These are phyloP conservation scores for Termitomyces sp. DNA, from an alignment of 768 basidiomycete genomes.

Conservation along the genomic window DNA sequence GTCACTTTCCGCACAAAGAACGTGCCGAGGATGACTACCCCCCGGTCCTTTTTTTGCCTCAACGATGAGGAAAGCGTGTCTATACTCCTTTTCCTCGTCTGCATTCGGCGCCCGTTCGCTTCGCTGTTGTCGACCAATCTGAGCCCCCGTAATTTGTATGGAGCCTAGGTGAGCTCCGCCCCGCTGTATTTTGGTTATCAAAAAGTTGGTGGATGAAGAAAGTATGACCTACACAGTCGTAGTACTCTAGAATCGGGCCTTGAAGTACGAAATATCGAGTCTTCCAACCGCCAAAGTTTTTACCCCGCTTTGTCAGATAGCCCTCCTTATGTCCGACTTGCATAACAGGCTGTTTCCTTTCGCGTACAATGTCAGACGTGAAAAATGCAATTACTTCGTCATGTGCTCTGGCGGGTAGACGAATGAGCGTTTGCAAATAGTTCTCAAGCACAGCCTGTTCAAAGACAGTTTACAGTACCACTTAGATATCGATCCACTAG, in stretches of 20 bases:
- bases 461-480: not conserved
- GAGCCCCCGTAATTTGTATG: conserved; percentile 85
- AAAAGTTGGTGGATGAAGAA: conserved; percentile 6
- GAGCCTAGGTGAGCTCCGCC: conserved; percentile 90
- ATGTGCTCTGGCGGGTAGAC: conserved; percentile 80
- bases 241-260: conserved; percentile 89
- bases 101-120: conserved; percentile 42
- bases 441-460: conserved; percentile 68
- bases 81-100: conserved; percentile 89
- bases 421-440: conserved; percentile 81
- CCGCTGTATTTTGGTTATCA: conserved; percentile 45
- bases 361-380: conserved; percentile 81
- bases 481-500: not conserved
- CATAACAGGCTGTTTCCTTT: conserved; percentile 69
- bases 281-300: conserved; percentile 98
- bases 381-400: conserved; percentile 90
- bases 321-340: conserved; percentile 89
- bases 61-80: conserved; percentile 96
- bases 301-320: conserved; percentile 91
- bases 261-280: conserved; percentile 92
- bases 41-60: conserved; percentile 74
- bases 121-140: conserved; percentile 92
- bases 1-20: conserved; percentile 96
- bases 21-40: conserved; percentile 74
- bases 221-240: conserved; percentile 73